Evolutionary conservation across 2,329 filamentous ascomycete species (phyloP), one percentile per base, ranked within the genome.

Genomic region (Ophiobolus disseminans): DNA sequence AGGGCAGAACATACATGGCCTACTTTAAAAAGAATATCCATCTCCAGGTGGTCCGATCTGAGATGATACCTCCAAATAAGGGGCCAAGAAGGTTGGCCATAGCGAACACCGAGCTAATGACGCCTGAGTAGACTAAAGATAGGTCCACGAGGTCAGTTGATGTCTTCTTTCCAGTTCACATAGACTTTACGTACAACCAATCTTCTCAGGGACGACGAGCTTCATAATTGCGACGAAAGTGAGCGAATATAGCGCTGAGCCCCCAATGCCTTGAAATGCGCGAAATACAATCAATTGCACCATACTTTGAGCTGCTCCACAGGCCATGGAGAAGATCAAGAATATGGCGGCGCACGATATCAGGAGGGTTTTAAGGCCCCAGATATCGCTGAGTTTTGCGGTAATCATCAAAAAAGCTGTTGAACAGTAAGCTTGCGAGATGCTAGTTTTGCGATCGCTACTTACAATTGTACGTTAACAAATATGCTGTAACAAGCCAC

Each of bases 21-120:
- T 38, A 79, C 76, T 80, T 79, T 3, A 80, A 66, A 28, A 74
- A 72, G 52, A 80, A 80, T 2, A 80, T 75, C 78, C 78, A 78
- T 55, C 76, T 61, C 77, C 76, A 80, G 0, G 65, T 74, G 0
- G 70, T 66, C 9, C 70, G 55, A 36, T 74, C 69, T 6, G 65
- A 67, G 5, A 80, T 78, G 7, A 68, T 65, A 3, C 78, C 78
- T 1, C 78, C 77, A 0, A 80, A 57, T 7, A 80, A 48, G 2
- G 76, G 77, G 0, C 78, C 77, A 0, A 78, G 57, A 0, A 77
- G 62, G 34, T 73, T 76, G 7, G 72, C 69, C 10, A 80, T 48
- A 3, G 73, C 73, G 42, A 76, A 75, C 4, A 77, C 73, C 1
- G 63, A 68, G 41, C 62, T 67, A 34, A 69, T 58, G 2, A 70